These are phyloP conservation scores for Ilyonectria mors-panacis DNA, from an alignment of 2,329 filamentous ascomycete species.

Conservation along the genomic window DNA sequence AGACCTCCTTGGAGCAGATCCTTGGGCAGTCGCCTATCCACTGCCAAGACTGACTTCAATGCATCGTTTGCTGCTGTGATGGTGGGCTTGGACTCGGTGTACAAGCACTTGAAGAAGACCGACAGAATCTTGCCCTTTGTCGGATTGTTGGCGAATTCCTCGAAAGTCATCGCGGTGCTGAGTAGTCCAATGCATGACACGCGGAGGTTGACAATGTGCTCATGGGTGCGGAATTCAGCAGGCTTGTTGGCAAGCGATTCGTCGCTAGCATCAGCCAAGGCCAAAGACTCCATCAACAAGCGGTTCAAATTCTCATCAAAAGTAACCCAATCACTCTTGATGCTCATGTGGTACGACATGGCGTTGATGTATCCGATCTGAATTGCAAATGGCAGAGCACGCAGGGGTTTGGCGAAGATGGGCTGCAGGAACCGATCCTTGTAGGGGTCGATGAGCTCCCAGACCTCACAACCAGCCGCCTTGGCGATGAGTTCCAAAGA, in stretches of 20 bases:
- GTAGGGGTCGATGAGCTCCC: constrained; percentile 90
- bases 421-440: constrained; percentile 91
- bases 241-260: constrained; percentile 94
- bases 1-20: constrained; percentile 95
- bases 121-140: constrained; percentile 83
- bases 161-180: constrained; percentile 92
- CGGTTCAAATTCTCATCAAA: constrained; percentile 95
- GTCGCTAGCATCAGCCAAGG: constrained; percentile 93
- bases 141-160: constrained; percentile 85
- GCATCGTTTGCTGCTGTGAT: constrained; percentile 95
- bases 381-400: constrained; percentile 91
- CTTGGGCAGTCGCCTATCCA: constrained; percentile 93
- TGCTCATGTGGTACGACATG: constrained; percentile 92
- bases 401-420: constrained; percentile 94
- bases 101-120: constrained; percentile 98
- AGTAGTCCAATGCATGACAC: constrained; percentile 95
- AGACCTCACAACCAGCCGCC: constrained; percentile 82
- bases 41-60: constrained; percentile 86
- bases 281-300: constrained; percentile 92
- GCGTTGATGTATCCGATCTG: constrained; percentile 99
- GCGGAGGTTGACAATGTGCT: constrained; percentile 90
- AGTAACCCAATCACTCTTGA: constrained; percentile 89
- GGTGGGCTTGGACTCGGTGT: constrained; percentile 91
- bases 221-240: constrained; percentile 93
- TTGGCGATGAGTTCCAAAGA: constrained; percentile 87